Conservation (phyloP, 2,329 filamentous ascomycete species). For the Penicillium janthinellum region DNA sequence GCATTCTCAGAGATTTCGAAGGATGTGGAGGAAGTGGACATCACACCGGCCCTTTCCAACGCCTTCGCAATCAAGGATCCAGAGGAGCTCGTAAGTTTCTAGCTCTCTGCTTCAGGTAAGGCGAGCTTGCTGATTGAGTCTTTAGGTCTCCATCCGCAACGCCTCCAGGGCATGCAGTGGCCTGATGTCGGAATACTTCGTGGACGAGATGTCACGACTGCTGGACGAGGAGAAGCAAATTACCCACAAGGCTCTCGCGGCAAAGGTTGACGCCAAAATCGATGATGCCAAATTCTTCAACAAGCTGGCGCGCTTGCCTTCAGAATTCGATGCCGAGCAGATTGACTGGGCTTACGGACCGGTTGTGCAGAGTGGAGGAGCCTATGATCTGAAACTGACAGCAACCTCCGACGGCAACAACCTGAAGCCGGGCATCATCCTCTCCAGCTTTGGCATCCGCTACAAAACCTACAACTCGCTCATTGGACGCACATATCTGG, state of each 20-base stretch:
- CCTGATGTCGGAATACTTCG: conserved; percentile 92
- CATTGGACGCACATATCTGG: conserved; percentile 90
- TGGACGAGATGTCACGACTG: conserved; percentile 96
- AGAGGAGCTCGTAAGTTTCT: conserved; percentile 69
- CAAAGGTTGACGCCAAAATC: conserved; percentile 86
- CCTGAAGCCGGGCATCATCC: conserved; percentile 88
- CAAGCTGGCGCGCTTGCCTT: conserved; percentile 75
- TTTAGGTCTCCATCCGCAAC: conserved; percentile 81
- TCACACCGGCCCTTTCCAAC: conserved; percentile 77
- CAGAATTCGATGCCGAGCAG: conserved; percentile 82
- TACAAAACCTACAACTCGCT: conserved; percentile 96
- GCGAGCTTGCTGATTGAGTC: conserved; percentile 11
- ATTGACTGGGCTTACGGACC: conserved; percentile 94
- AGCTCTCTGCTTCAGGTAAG: conserved; percentile 4
- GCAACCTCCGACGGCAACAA: conserved; percentile 78
- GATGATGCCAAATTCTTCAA: conserved; percentile 95
- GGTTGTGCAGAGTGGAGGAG: conserved; percentile 90
- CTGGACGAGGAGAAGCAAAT: conserved; percentile 97
- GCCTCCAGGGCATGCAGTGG: conserved; percentile 92
- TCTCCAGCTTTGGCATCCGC: conserved; percentile 85
- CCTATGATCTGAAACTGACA: conserved; percentile 84
- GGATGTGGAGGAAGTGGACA: conserved; percentile 85
- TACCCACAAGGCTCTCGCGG: conserved; percentile 81
- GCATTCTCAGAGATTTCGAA: conserved; percentile 75
- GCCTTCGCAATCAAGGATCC: conserved; percentile 95